Percentiles rank a stretch among this genome's conserved stretches.
These are phyloP conservation scores for Hemileccinum rubropunctum DNA, from an alignment of 768 basidiomycete genomes.

Conservation along the genomic window DNA sequence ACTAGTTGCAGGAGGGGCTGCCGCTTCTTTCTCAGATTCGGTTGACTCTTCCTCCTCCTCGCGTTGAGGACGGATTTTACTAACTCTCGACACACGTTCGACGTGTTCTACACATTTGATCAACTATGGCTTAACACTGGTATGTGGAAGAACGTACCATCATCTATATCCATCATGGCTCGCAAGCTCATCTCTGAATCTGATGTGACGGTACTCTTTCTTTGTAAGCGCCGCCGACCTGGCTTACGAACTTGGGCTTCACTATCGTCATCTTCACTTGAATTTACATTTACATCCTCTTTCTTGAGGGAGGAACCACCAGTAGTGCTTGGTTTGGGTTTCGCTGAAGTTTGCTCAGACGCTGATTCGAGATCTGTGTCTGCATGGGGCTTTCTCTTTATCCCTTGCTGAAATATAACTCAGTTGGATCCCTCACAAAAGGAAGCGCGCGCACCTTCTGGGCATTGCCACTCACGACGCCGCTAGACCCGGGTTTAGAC, in stretches of 20 bases:
- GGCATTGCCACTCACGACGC: not conserved
- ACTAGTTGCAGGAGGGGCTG: constrained; percentile 25
- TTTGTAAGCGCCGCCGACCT: constrained; percentile 25
- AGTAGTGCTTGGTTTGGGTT: constrained; percentile 9
- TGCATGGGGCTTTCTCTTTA: constrained; percentile 44
- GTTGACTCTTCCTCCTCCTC: constrained; percentile 29
- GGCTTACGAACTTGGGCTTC: constrained; percentile 16
- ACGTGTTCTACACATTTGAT: constrained; percentile 23
- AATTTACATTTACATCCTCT: constrained; percentile 48
- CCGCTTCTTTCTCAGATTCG: constrained; percentile 34
- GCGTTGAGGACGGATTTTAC: constrained; percentile 11
- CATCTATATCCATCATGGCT: constrained; percentile 80
- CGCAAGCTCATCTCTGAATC: constrained; percentile 44
- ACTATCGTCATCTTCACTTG: constrained; percentile 57
- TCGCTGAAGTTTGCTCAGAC: constrained; percentile 1
- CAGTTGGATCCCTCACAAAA: not conserved
- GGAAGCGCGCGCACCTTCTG: constrained; percentile 6
- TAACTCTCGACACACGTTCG: constrained; percentile 18
- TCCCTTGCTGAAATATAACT: constrained; percentile 33
- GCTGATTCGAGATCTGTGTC: constrained; percentile 28
- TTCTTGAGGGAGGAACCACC: constrained; percentile 37
- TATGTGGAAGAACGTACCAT: constrained; percentile 46
- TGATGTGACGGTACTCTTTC: constrained; percentile 37
- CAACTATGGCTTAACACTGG: constrained; percentile 9
- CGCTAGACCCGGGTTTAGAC: not conserved